A percentile compares a stretch with the other conserved stretches of the same genome.
Conservation (phyloP, 2,329 filamentous ascomycete species). For the Atkinsonella hypoxylon region DNA sequence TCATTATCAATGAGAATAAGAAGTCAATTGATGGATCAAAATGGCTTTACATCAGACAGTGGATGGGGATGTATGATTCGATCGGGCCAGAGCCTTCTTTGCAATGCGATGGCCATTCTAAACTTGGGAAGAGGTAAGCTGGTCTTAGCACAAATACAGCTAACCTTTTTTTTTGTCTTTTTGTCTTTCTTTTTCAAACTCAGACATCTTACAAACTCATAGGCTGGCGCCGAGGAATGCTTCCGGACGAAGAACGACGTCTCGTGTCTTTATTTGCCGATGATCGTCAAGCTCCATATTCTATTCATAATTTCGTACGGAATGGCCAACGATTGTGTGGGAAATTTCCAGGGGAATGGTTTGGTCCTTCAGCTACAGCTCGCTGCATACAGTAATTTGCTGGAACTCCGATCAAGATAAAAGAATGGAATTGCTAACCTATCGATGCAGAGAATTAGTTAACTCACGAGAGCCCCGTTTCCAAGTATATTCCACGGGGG, state of each 20-base stretch:
- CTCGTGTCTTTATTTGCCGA: conserved; percentile 81
- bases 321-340: conserved; percentile 80
- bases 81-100: conserved; percentile 84
- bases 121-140: conserved; percentile 63
- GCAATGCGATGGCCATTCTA: conserved; percentile 67
- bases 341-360: conserved; percentile 96
- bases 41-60: conserved; percentile 81
- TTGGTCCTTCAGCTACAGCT: conserved; percentile 92
- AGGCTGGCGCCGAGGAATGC: conserved; percentile 64
- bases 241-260: conserved; percentile 48
- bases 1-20: conserved; percentile 78
- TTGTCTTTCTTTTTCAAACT: no score
- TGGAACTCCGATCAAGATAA: background rate
- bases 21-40: conserved; percentile 64
- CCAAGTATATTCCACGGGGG: conserved; percentile 78
- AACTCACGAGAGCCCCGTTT: conserved; percentile 53
- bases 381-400: conserved; percentile 78
- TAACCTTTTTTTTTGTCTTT: no score
- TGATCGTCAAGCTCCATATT: conserved; percentile 75
- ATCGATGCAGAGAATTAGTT: conserved; percentile 52
- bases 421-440: background rate
- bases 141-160: no score
- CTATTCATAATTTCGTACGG: conserved; percentile 85
- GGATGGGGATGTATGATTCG: conserved; percentile 99
- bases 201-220: conserved; percentile 3